phyloP scores from a whole-genome alignment of 129 eudicot genomes.

The Oenanthe sinensis region DNA sequence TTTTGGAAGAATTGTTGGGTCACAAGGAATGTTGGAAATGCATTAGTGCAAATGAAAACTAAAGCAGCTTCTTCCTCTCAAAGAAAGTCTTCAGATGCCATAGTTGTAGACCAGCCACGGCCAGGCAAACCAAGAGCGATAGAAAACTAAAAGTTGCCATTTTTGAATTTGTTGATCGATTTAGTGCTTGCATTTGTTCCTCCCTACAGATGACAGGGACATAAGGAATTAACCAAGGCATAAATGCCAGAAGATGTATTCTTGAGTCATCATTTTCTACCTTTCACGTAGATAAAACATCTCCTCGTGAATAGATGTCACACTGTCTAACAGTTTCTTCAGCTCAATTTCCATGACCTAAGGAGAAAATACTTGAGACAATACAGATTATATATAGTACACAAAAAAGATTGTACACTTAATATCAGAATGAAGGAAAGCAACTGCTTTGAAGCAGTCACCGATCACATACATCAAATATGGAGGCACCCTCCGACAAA shows the following conservation, averaged over 20 bases:
- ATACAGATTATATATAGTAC: neutral
- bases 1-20: neutral
- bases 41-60: neutral
- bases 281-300: slow-evolving; percentile 69
- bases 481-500: neutral
- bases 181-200: slow-evolving; percentile 39
- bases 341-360: slow-evolving; percentile 62
- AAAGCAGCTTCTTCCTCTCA: slow-evolving; percentile 47
- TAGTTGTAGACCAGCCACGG: slow-evolving; percentile 43
- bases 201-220: slow-evolving; percentile 26
- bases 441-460: neutral
- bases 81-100: slow-evolving; percentile 58
- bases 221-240: neutral
- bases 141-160: slow-evolving; percentile 49
- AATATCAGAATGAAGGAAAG: neutral
- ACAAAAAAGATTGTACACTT: neutral
- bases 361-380: neutral
- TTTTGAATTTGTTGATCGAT: slow-evolving; percentile 44
- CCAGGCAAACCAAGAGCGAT: slow-evolving; percentile 40
- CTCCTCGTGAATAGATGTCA: slow-evolving; percentile 57
- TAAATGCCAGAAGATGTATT: neutral
- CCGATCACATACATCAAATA: neutral
- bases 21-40: neutral
- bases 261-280: slow-evolving; percentile 16
- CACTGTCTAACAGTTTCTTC: slow-evolving; percentile 55